A percentile compares a stretch with the other conserved stretches of the same genome.
phyloP scores from a whole-genome alignment of 1,139 yeast species.

The Nakaseomyces nivariensis region DNA sequence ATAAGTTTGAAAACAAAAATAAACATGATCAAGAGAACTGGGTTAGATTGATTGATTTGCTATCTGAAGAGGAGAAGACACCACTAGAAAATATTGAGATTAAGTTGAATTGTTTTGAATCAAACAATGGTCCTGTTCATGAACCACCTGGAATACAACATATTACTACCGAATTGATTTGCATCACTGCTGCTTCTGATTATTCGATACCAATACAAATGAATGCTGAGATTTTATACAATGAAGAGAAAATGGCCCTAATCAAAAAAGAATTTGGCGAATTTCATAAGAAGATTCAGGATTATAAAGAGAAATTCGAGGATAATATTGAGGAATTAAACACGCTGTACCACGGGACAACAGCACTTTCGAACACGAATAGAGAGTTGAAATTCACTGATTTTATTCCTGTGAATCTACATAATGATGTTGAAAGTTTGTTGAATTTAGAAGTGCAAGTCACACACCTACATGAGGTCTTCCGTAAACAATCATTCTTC shows the following conservation, averaged over 20 bases:
- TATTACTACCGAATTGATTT: conserved; percentile 17
- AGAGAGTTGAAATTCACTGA: conserved; percentile 16
- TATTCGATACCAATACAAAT: conserved; percentile 28
- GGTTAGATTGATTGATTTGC: conserved; percentile 18
- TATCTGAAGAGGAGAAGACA: conserved; percentile 20
- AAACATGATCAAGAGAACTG: conserved; percentile 23
- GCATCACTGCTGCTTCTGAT: conserved; percentile 24
- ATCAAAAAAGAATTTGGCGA: conserved; percentile 9
- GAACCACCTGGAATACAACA: conserved; percentile 21
- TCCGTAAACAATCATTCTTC: conserved; percentile 15
- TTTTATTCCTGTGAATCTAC: conserved; percentile 15
- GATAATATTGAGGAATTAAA: conserved; percentile 11
- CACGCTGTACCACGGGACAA: conserved; percentile 9
- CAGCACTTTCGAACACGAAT: conserved; percentile 7
- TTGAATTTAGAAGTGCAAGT: conserved; percentile 15
- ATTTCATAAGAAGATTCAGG: conserved; percentile 9
- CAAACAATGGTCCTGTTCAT: conserved; percentile 16
- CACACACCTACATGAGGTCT: conserved; percentile 12
- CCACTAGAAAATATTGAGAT: conserved; percentile 21
- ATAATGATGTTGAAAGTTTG: conserved; percentile 19
- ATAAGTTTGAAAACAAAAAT: conserved; percentile 18
- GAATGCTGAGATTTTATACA: conserved; percentile 20
- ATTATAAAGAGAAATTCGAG: conserved; percentile 11
- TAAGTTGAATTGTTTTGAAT: conserved; percentile 21
- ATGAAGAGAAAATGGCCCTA: conserved; percentile 10